Base-by-base conservation (phyloP, 2,329 filamentous ascomycete genomes). In the Scytalidium lignicola region DNA sequence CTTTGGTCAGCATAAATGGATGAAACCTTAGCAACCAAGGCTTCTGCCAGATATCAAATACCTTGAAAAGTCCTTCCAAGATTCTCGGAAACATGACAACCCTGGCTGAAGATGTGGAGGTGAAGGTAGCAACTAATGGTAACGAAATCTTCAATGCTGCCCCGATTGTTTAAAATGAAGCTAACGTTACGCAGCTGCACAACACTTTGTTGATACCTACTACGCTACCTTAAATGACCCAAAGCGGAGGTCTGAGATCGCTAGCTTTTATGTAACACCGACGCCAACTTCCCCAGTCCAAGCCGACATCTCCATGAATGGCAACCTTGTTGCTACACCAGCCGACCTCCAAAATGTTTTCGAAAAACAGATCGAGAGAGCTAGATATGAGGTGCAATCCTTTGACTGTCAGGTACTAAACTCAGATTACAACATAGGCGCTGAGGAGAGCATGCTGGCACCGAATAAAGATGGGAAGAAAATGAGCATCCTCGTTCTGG, bases 391-490 rank as follows among this genome's bases (percentile, higher is more conserved):
- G 49, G 75, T 90, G 48, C 83, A 89, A 62, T 83, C 82, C 13
- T 82, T 85, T 58, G 88, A 95, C 67, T 83, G 82, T 50, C 88
- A 95, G 56, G 80, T 90, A 43, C 72, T 92, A 60, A 93, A 92
- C 69, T 76, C 80, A 10, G 76, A 79, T 50, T 88, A 82, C 63
- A 68, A 70, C 45, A 70, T 78, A 56, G 78, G 78, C 22, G 79
- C 78, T n/a, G 73, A 77, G 2, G 75, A 75, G 5, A 67, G 58
- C 53, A 62, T 13, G 51, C 62, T 72, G 59, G 58, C 54, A 7
- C 67, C 68, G 40, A 67, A 70, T 42, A 70, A 74, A 59, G 70
- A 67, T 56, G 78, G 78, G 47, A 78, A 78, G 52, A 82, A 87
- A 62, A 86, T 84, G 63, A 80, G 83, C 58, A 75, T 95, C 51